These are phyloP conservation scores for Xylariales sp. DNA, from an alignment of 2,329 filamentous ascomycete species.

Conservation along the genomic window DNA sequence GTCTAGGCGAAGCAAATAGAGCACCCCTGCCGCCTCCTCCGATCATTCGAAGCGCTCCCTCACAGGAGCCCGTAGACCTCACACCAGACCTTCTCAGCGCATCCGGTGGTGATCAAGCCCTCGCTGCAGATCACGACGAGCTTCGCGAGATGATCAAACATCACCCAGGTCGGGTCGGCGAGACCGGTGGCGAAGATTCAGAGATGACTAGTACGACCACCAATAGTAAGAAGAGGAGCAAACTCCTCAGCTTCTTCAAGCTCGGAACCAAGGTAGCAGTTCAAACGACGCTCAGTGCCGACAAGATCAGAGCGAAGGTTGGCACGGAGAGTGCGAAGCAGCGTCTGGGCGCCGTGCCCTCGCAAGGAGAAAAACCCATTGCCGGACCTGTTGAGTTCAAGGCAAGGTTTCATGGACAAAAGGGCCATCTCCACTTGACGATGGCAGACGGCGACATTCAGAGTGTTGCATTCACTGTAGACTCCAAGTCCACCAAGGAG, in stretches of 20 bases:
- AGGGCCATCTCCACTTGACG: neutral
- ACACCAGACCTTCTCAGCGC: neutral
- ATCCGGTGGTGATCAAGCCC: neutral
- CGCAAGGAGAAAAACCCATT: neutral
- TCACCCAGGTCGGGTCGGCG: too few relatives aligned
- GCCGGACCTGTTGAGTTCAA: neutral
- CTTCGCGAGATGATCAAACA: neutral
- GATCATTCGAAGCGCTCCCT: neutral
- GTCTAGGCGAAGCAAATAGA: slow-evolving; percentile 62
- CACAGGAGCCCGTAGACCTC: neutral
- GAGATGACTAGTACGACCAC: neutral
- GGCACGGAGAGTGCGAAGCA: neutral
- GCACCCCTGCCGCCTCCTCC: slow-evolving; percentile 52
- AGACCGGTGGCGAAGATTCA: neutral
- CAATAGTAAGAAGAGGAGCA: neutral
- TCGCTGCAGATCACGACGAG: neutral
- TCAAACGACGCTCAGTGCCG: slow-evolving; percentile 2
- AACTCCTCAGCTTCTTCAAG: slow-evolving; percentile 9
- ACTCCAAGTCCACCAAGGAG: neutral
- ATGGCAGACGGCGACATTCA: neutral
- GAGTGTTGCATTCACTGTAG: neutral
- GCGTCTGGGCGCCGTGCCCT: neutral
- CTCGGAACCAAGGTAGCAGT: slow-evolving; percentile 7
- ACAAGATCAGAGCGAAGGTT: slow-evolving; percentile 11
- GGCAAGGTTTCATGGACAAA: neutral